phyloP scores from a whole-genome alignment of 1,284 basidiomycete genomes.

The Marasmius oreades region DNA sequence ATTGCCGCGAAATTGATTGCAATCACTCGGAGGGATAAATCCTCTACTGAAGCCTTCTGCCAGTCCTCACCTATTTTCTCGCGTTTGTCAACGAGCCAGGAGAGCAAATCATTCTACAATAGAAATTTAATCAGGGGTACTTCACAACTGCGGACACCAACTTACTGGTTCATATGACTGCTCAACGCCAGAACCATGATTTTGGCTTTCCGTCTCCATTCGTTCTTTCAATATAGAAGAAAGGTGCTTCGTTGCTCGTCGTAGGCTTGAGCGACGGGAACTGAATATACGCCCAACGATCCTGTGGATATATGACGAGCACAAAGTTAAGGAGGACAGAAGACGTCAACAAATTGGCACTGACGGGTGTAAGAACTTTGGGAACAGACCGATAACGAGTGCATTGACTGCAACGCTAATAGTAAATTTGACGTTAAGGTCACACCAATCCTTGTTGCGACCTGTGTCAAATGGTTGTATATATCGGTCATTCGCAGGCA shows the following conservation, averaged over 20 bases:
- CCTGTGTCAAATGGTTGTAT: background rate
- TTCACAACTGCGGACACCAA: background rate
- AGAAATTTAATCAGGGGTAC: background rate
- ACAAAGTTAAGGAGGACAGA: background rate
- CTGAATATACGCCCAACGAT: background rate
- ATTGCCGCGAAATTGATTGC: background rate
- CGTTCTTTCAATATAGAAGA: background rate
- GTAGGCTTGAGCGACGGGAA: background rate
- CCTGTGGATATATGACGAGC: background rate
- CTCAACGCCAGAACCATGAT: background rate
- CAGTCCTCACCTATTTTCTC: background rate
- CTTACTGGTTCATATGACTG: background rate
- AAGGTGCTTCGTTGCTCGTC: background rate
- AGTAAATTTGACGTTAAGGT: background rate
- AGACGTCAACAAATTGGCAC: background rate
- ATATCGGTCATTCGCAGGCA: background rate
- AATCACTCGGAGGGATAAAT: background rate
- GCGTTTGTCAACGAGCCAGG: background rate
- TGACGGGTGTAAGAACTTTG: background rate
- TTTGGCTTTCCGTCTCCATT: background rate
- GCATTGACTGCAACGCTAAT: background rate
- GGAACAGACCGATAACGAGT: background rate
- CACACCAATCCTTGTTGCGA: slow-evolving; percentile 10
- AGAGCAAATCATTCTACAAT: background rate
- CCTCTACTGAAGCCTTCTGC: background rate